Base-by-base conservation (phyloP, 768 basidiomycete species). In the Suillus paluster region DNA sequence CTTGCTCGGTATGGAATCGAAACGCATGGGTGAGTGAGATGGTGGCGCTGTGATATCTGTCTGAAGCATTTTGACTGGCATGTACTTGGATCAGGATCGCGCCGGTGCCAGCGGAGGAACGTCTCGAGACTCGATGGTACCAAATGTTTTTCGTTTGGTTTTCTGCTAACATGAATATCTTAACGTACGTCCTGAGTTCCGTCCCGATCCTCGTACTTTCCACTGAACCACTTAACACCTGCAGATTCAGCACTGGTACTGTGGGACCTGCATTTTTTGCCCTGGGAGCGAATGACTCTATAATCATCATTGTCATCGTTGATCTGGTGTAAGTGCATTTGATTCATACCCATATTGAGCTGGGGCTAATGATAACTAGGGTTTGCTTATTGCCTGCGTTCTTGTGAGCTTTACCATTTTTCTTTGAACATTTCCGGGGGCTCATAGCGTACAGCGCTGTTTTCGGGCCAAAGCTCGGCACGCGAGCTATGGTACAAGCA, bases 401-500 rank as follows among this genome's bases (percentile, higher is more conserved):
- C 65, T 79, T 77, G 79, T 79, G 60, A 63, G 79, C 39, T 0
- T 11, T 6, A 8, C 25, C 19, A 10, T 21, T 11, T 9, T 58
- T 21, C 3, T 46, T 23, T 12, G 23, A 23, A 11, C 21, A 2
- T 46, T 23, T 12, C 38, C 7, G 14, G 23, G 19, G 23, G 25
- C 23, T 46, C 23, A 46, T 25, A 11, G 5, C 36, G 11, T 21
- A 11, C 34, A 83, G 82, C 59, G 80, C 83, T 2, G 79, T 80
- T 3, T 84, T 83, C 57, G 84, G 86, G 1, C 85, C 86, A 1
- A 82, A 83, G 60, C 69, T 83, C 1, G 86, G 86, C 5, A 80
- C 79, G 68, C 78, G 86, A 19, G 82, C 83, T 12, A 86, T 86
- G 86, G 79, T 85, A 8, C 79, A 84, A 57, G 77, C 83, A 0